phyloP scores from a whole-genome alignment of 768 basidiomycete genomes.

The Serendipita sp. region DNA sequence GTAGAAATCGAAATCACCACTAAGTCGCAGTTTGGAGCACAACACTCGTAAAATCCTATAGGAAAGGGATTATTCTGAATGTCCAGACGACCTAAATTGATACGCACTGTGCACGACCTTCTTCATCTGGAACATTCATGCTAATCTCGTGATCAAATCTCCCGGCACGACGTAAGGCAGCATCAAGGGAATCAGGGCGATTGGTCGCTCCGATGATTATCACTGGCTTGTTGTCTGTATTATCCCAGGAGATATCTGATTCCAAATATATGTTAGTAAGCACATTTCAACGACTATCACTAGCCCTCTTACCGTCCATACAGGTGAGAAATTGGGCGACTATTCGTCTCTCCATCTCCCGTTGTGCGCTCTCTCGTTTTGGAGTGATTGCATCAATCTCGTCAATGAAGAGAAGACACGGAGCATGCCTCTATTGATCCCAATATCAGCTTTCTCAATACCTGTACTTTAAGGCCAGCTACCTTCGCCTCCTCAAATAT shows the following conservation, averaged over 20 bases:
- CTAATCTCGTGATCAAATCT: constrained; percentile 96
- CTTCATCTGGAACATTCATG: constrained; percentile 92
- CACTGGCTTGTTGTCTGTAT: constrained; percentile 81
- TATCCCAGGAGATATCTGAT: constrained; percentile 87
- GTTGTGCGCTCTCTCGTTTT: constrained; percentile 91
- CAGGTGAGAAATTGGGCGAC: constrained; percentile 96
- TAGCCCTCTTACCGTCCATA: constrained; percentile 70
- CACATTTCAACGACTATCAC: neutral
- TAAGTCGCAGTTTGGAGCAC: constrained; percentile 66
- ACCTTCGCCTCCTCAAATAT: constrained; percentile 97
- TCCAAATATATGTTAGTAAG: neutral
- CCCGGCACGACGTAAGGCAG: constrained; percentile 83
- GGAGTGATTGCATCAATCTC: constrained; percentile 98
- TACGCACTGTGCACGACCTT: constrained; percentile 72
- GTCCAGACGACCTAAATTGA: neutral
- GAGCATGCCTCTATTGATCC: constrained; percentile 57
- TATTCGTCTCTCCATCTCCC: constrained; percentile 96
- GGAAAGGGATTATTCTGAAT: neutral
- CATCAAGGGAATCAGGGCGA: constrained; percentile 85
- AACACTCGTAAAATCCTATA: constrained; percentile 74
- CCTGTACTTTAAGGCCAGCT: constrained; percentile 10
- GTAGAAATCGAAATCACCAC: constrained; percentile 76
- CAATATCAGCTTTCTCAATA: neutral
- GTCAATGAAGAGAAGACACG: constrained; percentile 90
- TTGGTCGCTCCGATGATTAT: constrained; percentile 96